A percentile compares a stretch with the other conserved stretches of the same genome.
Conservation (phyloP, 2,329 filamentous ascomycete species). For the Whalleya microplaca region DNA sequence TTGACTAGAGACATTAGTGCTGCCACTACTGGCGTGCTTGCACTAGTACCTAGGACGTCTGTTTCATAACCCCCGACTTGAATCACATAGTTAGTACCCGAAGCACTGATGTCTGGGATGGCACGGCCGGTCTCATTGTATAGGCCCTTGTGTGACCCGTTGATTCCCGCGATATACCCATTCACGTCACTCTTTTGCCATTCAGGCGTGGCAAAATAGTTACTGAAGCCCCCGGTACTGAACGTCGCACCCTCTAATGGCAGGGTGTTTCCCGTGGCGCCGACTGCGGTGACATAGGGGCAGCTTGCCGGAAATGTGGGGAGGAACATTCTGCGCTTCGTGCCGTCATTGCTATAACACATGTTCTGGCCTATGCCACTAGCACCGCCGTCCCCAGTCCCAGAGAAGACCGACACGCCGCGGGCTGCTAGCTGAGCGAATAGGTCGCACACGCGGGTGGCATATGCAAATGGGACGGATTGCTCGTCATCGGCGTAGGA, state of each 20-base stretch:
- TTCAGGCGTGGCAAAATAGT: constrained; percentile 49
- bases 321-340: constrained; percentile 50
- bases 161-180: constrained; percentile 46
- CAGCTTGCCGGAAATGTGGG: constrained; percentile 57
- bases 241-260: constrained; percentile 26
- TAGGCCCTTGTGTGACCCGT: constrained; percentile 32
- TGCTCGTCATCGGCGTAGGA: constrained; percentile 70
- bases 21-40: constrained; percentile 58
- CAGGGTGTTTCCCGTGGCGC: constrained; percentile 27
- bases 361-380: constrained; percentile 52
- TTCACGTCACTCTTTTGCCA: constrained; percentile 50
- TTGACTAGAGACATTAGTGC: constrained; percentile 59
- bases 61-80: constrained; percentile 39
- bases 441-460: constrained; percentile 60
- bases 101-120: constrained; percentile 57
- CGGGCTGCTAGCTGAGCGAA: constrained; percentile 66
- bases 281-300: constrained; percentile 36
- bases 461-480: constrained; percentile 60
- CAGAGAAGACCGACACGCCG: constrained; percentile 64
- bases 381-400: constrained; percentile 60
- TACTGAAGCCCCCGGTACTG: constrained; percentile 52
- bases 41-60: constrained; percentile 40
- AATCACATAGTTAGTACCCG: constrained; percentile 45
- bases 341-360: constrained; percentile 58
- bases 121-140: constrained; percentile 45